Evolutionary conservation across 2,329 filamentous ascomycete genomes (phyloP).

Genomic region (Hymenoscyphus repandus): DNA sequence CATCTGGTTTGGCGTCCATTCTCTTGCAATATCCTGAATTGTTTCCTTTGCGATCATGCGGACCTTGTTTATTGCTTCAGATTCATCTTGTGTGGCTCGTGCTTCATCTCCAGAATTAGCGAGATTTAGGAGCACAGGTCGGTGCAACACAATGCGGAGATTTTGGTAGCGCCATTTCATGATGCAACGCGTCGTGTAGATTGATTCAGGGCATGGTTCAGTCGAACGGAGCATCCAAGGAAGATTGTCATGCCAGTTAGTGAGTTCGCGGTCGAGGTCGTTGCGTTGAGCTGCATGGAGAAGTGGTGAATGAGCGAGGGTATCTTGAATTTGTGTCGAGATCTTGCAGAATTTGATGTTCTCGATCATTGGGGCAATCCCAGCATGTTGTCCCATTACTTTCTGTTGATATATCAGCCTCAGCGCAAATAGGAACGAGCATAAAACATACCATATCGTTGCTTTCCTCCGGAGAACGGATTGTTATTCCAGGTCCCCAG

Average conservation of each 20-base stretch:
- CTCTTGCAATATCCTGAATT: constrained; percentile 65
- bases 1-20: constrained; percentile 70
- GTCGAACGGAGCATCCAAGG: constrained; percentile 59
- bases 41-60: constrained; percentile 63
- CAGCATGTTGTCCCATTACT: constrained; percentile 55
- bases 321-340: constrained; percentile 71
- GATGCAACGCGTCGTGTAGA: constrained; percentile 64
- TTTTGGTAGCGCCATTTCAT: constrained; percentile 84
- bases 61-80: constrained; percentile 63
- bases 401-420: constrained; percentile 20
- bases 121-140: constrained; percentile 65
- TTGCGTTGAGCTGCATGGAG: constrained; percentile 62
- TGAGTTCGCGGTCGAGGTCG: constrained; percentile 60
- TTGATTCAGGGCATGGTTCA: constrained; percentile 64
- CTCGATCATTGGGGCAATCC: constrained; percentile 66
- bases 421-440: background rate
- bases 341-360: constrained; percentile 78
- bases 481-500: constrained; percentile 63
- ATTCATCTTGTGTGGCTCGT: constrained; percentile 50
- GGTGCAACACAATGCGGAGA: constrained; percentile 68
- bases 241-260: constrained; percentile 67
- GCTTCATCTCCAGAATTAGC: constrained; percentile 34
- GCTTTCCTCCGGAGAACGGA: constrained; percentile 49
- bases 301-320: constrained; percentile 63
- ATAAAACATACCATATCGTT: constrained; percentile 23